Conservation (phyloP, 2,329 filamentous ascomycete species). For the Exophiala calicioides region DNA sequence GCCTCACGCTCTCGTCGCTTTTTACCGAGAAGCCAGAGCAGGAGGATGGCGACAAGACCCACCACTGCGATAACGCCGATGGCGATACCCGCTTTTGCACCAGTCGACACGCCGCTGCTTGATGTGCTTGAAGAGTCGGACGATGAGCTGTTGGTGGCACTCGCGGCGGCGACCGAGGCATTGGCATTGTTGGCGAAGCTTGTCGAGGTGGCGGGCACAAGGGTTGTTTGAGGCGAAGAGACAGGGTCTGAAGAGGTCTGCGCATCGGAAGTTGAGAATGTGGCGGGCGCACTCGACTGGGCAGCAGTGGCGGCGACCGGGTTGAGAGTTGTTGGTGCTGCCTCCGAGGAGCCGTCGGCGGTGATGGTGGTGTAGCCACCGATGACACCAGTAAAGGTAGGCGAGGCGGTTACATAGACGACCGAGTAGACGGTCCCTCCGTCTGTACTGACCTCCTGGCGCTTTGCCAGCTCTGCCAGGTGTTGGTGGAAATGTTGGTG, state of each 20-base stretch:
- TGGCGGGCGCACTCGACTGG: conserved; percentile 2
- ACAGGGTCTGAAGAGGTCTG: conserved; percentile 28
- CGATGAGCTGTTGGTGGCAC: conserved; percentile 22
- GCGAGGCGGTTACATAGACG: conserved; percentile 54
- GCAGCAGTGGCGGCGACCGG: conserved; percentile 6
- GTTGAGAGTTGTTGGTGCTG: conserved; percentile 8
- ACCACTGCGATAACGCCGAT: conserved; percentile 76
- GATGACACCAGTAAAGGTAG: conserved; percentile 55
- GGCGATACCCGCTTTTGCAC: conserved; percentile 76
- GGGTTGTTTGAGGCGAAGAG: conserved; percentile 27
- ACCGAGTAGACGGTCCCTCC: conserved; percentile 34
- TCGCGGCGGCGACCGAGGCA: conserved; percentile 20
- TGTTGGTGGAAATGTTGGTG: conserved; percentile 23
- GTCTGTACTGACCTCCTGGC: conserved; percentile 24
- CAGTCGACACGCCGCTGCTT: conserved; percentile 44
- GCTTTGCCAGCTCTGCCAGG: conserved; percentile 25
- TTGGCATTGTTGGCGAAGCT: conserved; percentile 11
- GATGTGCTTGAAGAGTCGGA: conserved; percentile 24
- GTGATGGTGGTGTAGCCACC: conserved; percentile 49
- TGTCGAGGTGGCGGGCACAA: conserved; percentile 18
- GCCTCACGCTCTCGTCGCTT: conserved; percentile 61
- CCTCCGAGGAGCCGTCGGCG: conserved; percentile 2
- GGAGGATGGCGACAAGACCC: conserved; percentile 64
- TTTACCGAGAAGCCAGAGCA: conserved; percentile 73
- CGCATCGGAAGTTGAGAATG: conserved; percentile 6